These are phyloP conservation scores for Aegilops longissima DNA, from an alignment of 176 grass and related monocot species.

Conservation along the genomic window DNA sequence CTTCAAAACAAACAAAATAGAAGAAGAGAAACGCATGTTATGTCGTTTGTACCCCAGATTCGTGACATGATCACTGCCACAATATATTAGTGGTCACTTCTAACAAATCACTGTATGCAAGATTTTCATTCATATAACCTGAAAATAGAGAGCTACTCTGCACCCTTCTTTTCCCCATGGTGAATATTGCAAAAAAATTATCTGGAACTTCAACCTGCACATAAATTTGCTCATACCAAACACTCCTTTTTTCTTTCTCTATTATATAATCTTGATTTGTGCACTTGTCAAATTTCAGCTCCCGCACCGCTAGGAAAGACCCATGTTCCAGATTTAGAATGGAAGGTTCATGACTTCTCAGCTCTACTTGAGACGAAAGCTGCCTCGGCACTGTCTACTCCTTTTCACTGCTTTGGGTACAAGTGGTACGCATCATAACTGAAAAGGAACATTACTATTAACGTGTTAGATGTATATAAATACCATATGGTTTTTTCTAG, in stretches of 20 bases:
- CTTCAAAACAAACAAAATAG: too few relatives aligned
- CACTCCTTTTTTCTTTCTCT: background rate
- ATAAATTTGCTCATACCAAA: too few relatives aligned
- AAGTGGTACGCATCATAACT: background rate
- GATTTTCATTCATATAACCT: too few relatives aligned
- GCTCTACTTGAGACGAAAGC: conserved; percentile 11
- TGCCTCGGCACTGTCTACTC: background rate
- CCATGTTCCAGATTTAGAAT: background rate
- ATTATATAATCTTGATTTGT: background rate
- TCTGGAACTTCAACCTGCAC: too few relatives aligned
- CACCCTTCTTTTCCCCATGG: too few relatives aligned
- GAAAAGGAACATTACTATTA: background rate
- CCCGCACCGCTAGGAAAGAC: background rate
- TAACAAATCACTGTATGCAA: too few relatives aligned
- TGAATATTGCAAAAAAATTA: too few relatives aligned
- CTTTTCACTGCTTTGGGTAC: conserved; percentile 1
- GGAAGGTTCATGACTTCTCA: conserved; percentile 39
- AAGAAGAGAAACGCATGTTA: too few relatives aligned
- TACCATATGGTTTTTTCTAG: background rate
- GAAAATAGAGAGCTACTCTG: too few relatives aligned
- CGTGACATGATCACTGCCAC: too few relatives aligned
- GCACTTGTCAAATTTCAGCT: conserved; percentile 10
- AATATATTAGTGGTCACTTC: too few relatives aligned
- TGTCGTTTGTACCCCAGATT: too few relatives aligned
- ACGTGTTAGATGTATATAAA: background rate